Base-by-base conservation (phyloP, 1,284 basidiomycete species). In the Fistulina hepatica region DNA sequence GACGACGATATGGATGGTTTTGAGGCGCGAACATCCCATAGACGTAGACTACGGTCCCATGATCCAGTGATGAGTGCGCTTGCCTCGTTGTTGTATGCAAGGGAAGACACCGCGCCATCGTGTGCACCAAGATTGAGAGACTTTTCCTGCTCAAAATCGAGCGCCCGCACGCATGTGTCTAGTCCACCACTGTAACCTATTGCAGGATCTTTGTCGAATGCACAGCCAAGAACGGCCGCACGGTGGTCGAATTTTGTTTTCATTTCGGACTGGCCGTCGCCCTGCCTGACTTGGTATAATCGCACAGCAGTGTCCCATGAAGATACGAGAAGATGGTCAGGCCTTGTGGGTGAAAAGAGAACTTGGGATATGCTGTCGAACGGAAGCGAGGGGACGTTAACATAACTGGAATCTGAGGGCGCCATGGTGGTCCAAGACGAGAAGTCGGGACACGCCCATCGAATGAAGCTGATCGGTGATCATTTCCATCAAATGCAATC, bases 301-400 rank as follows among this genome's bases (percentile, higher is more conserved):
- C 81, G 65, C 5, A 86, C 78, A 11, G 79, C 89, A 34, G 84
- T 76, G 59, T 94, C 91, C 91, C 91, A 94, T 42, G 83, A 81
- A 8, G 84, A 76, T 13, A 82, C 81, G 3, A 93, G 61, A 2
- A 95, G 62, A 17, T 81, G 76, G 43, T 81, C 69, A 4, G 85
- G 77, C 52, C 82, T 69, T 12, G 67, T 72, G 0, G 88, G 82
- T n/a, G 89, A 88, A 60, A 83, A 95, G 25, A 71, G 68, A 16
- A 94, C 63, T 34, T 76, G 67, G 3, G 88, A 84, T 41, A 94
- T 73, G 48, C 81, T 83, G 60, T 95, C 91, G 49, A 84, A 77
- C 0, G 89, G 89, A 0, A 85, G 77, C 6, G 78, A 75, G 3
- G 70, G 65, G n/a, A 84, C 60, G 5, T 25, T 21, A 4, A 43